Base-by-base conservation (phyloP, 2,329 filamentous ascomycete genomes). In the Stagonosporopsis chrysanthemi region DNA sequence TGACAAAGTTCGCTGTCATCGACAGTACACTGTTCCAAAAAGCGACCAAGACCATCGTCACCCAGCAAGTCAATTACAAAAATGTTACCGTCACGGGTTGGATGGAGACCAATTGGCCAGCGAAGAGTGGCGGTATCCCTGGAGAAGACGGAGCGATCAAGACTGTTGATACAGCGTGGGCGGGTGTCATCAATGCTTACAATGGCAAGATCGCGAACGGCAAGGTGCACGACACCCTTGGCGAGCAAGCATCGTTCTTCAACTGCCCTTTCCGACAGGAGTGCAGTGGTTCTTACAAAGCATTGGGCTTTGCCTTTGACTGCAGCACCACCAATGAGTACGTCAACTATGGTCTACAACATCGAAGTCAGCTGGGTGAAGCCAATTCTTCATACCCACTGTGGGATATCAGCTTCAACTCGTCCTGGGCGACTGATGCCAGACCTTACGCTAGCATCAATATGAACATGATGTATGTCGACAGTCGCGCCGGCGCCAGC, bases 1-100 rank as follows among this genome's bases (percentile, higher is more conserved):
- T 69, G 65, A 68, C 67, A 0, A 69, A 69, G 31, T 68, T 69
- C 19, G 67, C 67, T 26, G 58, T 69, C 24, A 60, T 69, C 9
- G 67, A 69, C 44, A 65, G 61, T 44, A 69, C 67, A 0, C 51
- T 69, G 0, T 68, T 69, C 33, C 67, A 69, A 29, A 69, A 65
- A 36, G 58, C 65, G 3, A 68, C 63, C 9, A 67, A 61, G 36
- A 64, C 60, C 2, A 41, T 52, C 6, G 60, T 68, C 19, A 68
- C 64, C 0, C 64, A 65, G 26, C 57, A 68, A 28, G 52, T 46
- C 33, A 39, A 56, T 8, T 69, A 67, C 40, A 63, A 59, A 35
- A 68, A 68, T 22, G 49, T 52, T 29, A 52, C 60, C 11, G 54
- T 69, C 9, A 69, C 65, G 1, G 67, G 52, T 0, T 69, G 64